Conservation (phyloP, 2,329 filamentous ascomycete species). For the Daldinia sp. region DNA sequence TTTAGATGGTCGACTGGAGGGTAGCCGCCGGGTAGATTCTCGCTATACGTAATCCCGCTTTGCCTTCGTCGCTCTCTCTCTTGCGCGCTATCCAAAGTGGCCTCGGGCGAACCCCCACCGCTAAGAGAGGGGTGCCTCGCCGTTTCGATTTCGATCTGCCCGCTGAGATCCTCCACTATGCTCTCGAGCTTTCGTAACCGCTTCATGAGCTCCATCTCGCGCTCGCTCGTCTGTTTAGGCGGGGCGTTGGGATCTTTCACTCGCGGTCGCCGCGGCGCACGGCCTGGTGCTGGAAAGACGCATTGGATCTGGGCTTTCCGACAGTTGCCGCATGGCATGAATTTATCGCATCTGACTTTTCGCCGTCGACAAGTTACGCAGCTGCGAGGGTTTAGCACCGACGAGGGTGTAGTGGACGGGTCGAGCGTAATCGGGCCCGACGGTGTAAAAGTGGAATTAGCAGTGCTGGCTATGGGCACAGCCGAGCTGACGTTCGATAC, state of each 20-base stretch:
- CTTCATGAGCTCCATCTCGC: conserved; percentile 77
- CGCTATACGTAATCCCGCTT: conserved; percentile 39
- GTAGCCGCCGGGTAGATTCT: conserved; percentile 40
- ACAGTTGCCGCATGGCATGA: conserved; percentile 81
- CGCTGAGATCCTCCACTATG: conserved; percentile 77
- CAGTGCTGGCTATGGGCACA: conserved; percentile 14
- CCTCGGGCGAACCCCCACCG: conserved; percentile 56
- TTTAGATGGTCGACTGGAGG: conserved; percentile 34
- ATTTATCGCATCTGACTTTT: conserved; percentile 82
- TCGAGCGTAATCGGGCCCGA: conserved; percentile 51
- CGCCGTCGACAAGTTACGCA: conserved; percentile 66
- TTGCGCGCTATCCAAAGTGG: conserved; percentile 44
- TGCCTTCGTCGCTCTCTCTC: conserved; percentile 45
- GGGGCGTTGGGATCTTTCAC: conserved; percentile 73
- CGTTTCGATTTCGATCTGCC: conserved; percentile 70
- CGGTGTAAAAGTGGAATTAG: conserved; percentile 38
- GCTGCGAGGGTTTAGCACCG: conserved; percentile 53
- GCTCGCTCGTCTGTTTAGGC: conserved; percentile 69
- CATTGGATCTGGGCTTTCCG: conserved; percentile 77
- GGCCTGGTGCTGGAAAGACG: conserved; percentile 79
- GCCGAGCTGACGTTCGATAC: conserved; percentile 12
- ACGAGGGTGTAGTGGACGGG: conserved; percentile 49
- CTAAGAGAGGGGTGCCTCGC: conserved; percentile 54
- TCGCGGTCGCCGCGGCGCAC: conserved; percentile 75
- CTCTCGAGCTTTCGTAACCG: conserved; percentile 78